A percentile compares a stretch with the other conserved stretches of the same genome.
Conservation (phyloP, 768 basidiomycete species). For the Pleurotus tuoliensis region DNA sequence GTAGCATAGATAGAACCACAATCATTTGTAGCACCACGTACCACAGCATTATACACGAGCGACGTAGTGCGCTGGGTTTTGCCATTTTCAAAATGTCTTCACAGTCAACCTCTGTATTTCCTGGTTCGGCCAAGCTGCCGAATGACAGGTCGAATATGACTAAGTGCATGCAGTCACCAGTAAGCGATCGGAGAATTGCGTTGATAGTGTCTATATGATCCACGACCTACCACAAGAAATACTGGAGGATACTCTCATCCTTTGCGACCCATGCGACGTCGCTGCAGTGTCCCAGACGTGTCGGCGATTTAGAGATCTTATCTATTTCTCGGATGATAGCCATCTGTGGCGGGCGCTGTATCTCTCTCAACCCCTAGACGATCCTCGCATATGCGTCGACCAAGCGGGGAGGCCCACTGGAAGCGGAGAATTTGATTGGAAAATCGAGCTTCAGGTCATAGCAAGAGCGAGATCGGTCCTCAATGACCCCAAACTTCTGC, state of each 20-base stretch:
- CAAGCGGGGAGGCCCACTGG: slow-evolving; percentile 22
- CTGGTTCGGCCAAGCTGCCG: not conserved
- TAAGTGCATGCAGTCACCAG: not conserved
- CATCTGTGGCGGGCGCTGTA: slow-evolving; percentile 67
- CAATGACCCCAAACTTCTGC: slow-evolving; percentile 26
- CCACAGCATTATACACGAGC: slow-evolving; percentile 35
- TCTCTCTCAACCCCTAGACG: slow-evolving; percentile 59
- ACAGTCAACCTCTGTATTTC: slow-evolving; percentile 12
- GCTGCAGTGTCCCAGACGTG: slow-evolving; percentile 50
- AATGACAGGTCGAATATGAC: not conserved
- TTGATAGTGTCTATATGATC: slow-evolving; percentile 13
- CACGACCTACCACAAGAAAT: slow-evolving; percentile 53
- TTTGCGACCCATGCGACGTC: slow-evolving; percentile 61
- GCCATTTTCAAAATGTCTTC: not conserved
- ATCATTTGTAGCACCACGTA: slow-evolving; percentile 24
- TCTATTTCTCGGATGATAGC: slow-evolving; percentile 42
- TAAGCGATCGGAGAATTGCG: not conserved
- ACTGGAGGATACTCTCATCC: slow-evolving; percentile 51
- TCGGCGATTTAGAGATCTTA: slow-evolving; percentile 31
- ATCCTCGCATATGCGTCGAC: slow-evolving; percentile 49
- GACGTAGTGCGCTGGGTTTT: slow-evolving; percentile 19
- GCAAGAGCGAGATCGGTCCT: slow-evolving; percentile 52
- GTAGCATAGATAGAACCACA: slow-evolving; percentile 31
- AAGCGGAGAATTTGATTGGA: slow-evolving; percentile 44
- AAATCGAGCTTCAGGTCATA: slow-evolving; percentile 46